Percentiles rank a stretch among this genome's conserved stretches.
These are phyloP conservation scores for Chenopodium album DNA, from an alignment of 148 eudicot species.

Conservation along the genomic window DNA sequence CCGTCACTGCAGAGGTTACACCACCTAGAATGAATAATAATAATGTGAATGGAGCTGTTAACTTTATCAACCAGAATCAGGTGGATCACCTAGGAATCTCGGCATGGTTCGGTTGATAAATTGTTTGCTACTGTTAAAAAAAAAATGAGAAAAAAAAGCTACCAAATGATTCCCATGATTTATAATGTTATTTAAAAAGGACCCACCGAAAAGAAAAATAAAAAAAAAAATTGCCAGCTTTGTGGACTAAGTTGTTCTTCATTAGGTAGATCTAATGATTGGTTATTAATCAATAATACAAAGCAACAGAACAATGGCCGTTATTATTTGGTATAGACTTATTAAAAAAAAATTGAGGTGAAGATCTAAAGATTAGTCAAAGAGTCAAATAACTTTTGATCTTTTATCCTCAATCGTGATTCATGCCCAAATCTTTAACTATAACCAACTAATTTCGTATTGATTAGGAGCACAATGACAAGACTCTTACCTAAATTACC, in stretches of 20 bases:
- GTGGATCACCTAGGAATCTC: not conserved
- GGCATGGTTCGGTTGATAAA: not conserved
- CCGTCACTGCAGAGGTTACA: too few relatives aligned
- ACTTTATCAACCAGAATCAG: not conserved
- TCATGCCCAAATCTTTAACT: not conserved
- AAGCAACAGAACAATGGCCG: not conserved
- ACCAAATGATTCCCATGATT: not conserved
- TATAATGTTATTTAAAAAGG: not conserved
- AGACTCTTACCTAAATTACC: too few relatives aligned
- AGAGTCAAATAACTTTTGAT: not conserved
- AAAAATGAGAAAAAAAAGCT: not conserved
- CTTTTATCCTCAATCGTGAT: not conserved
- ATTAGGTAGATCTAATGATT: conserved; percentile 25
- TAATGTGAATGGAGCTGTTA: not conserved
- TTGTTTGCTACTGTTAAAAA: not conserved
- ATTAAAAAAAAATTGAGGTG: not conserved
- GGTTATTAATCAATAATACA: not conserved
- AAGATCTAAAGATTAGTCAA: conserved; percentile 3
- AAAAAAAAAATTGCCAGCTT: not conserved
- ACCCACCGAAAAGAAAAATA: not conserved
- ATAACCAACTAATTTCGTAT: not conserved
- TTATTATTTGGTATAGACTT: not conserved
- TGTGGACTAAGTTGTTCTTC: not conserved
- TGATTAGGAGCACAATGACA: not conserved
- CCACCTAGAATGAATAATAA: not conserved